Evolutionary conservation across 2,329 filamentous ascomycete genomes (phyloP).

Genomic region (Fusarium sp.): DNA sequence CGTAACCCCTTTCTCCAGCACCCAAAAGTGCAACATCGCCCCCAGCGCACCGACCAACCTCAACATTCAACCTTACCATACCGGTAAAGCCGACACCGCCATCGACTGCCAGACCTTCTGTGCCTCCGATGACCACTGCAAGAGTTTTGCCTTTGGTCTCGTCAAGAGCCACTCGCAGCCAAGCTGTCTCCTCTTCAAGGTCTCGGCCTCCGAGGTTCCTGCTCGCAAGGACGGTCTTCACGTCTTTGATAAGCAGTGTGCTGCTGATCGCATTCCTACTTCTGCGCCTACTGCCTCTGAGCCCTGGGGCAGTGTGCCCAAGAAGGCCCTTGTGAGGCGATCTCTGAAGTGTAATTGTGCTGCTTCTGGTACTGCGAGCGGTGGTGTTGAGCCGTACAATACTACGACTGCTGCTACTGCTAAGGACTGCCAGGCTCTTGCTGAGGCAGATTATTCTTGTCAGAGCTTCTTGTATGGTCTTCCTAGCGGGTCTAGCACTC

Average conservation of each 20-base stretch:
- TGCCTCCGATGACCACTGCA: neutral
- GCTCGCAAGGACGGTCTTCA: slow-evolving; percentile 4
- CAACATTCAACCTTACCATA: neutral
- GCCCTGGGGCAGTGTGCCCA: neutral
- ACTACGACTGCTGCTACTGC: neutral
- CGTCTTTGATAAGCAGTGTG: slow-evolving; percentile 3
- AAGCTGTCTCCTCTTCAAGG: neutral
- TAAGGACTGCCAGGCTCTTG: slow-evolving; percentile 1
- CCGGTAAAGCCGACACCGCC: neutral
- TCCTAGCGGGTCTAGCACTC: neutral
- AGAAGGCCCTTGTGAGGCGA: neutral
- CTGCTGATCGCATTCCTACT: neutral
- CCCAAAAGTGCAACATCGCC: neutral
- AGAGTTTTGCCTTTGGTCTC: slow-evolving; percentile 2
- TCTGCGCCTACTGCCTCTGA: neutral
- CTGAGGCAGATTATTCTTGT: neutral
- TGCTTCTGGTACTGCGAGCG: neutral
- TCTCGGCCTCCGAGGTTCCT: neutral
- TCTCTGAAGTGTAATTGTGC: slow-evolving; percentile 8
- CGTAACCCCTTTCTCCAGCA: neutral
- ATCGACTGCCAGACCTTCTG: slow-evolving; percentile 1
- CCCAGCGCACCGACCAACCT: neutral
- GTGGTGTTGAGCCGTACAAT: neutral
- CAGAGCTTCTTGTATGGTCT: slow-evolving; percentile 7
- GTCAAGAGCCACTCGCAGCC: neutral